Evolutionary conservation across 2,329 filamentous ascomycete genomes (phyloP), one percentile per base, ranked within the genome.

Genomic region (Spiromastix sp.): DNA sequence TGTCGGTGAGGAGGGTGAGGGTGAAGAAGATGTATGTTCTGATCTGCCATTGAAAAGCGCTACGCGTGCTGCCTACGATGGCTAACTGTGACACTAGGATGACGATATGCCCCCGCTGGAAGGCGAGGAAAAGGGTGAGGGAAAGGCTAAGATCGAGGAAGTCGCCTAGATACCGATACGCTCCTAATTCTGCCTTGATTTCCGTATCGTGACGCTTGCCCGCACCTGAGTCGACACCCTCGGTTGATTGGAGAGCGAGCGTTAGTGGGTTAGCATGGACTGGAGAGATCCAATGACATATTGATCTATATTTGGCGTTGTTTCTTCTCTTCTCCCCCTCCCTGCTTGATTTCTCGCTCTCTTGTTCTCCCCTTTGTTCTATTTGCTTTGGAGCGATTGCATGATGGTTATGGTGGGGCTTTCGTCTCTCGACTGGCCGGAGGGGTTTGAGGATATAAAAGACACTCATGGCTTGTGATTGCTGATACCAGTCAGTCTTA

Each of bases 61-160:
- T n/a, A n/a, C n/a, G n/a, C n/a, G n/a, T n/a, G n/a, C n/a, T n/a
- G n/a, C n/a, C n/a, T n/a, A n/a, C n/a, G n/a, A n/a, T n/a, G 5
- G 12, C 11, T 18, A 37, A 37, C 49, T 30, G 46, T 34, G 32
- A 11, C 17, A 32, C 1, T 74, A 78, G 24, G 80, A 85, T 34
- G 82, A 85, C 3, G 85, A 89, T n/a, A 86, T 93, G 78, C 85
- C 86, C 39, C 76, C 75, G 48, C 76, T 93, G 32, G 81, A 84
- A 59, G 78, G 71, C 18, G 57, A 54, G 42, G 50, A 40, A 26
- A 63, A 66, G 37, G 57, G 55, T 22, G 59, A 59, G 41, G 42
- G 44, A 36, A 57, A 59, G 48, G 47, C 53, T 26, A 53, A 53
- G 44, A 50, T 50, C 42, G 54, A 52, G 39, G 50, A 48, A 28